These are phyloP conservation scores for Colletotrichum sp. DNA, from an alignment of 2,329 filamentous ascomycete genomes.

Conservation along the genomic window DNA sequence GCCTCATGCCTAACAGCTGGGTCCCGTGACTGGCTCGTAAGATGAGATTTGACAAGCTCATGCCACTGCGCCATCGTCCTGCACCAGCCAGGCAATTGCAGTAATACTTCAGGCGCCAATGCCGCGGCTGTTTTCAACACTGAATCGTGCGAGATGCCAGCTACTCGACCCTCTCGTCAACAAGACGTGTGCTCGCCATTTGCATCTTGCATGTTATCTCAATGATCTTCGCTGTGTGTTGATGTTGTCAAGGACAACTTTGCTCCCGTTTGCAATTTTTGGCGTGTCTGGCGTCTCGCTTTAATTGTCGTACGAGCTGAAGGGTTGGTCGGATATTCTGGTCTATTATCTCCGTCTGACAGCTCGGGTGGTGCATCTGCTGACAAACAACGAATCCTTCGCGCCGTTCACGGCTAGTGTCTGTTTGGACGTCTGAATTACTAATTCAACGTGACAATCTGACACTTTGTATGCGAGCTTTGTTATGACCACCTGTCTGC, in stretches of 20 bases:
- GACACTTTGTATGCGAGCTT: not conserved
- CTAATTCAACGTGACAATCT: not conserved
- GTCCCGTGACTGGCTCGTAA: not conserved
- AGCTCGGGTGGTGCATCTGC: not conserved
- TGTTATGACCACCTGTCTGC: not conserved
- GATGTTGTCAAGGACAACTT: not conserved
- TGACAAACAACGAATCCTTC: not conserved
- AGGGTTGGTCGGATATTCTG: not conserved
- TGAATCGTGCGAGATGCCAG: not conserved
- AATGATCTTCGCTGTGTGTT: not conserved
- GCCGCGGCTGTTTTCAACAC: not conserved
- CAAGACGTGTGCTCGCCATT: not conserved
- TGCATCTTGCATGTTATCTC: not conserved
- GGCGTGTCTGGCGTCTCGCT: not conserved
- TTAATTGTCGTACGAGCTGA: not conserved
- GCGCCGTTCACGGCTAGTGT: not conserved
- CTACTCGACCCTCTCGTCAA: not conserved
- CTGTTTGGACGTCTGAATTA: not conserved
- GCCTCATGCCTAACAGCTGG: not conserved
- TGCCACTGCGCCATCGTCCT: not conserved
- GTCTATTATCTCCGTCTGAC: not conserved
- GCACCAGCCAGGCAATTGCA: not conserved
- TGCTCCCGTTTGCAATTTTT: not conserved
- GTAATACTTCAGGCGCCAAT: not conserved
- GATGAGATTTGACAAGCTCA: not conserved